phyloP scores from a whole-genome alignment of 495 filamentous ascomycete species.

The Talaromyces trachyspermus region DNA sequence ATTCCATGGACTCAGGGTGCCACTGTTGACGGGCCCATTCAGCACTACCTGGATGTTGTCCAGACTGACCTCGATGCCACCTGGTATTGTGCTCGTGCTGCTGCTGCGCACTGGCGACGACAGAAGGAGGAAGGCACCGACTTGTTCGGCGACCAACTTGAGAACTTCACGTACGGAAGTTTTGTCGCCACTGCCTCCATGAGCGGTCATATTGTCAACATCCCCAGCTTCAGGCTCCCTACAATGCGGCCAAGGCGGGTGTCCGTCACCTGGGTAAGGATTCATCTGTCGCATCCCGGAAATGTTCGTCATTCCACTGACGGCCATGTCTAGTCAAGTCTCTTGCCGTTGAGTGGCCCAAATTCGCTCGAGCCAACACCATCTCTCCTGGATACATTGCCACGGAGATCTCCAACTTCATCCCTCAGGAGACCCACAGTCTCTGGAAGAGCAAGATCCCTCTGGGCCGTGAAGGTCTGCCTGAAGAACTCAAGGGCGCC shows the following conservation, averaged over 20 bases:
- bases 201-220: constrained; percentile 37
- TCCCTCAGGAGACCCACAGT: constrained; percentile 18
- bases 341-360: constrained; percentile 28
- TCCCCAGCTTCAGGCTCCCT: constrained; percentile 37
- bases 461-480: constrained; percentile 17
- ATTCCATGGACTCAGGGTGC: constrained; percentile 65
- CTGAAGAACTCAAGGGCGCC: constrained; percentile 30
- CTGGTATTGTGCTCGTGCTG: constrained; percentile 73
- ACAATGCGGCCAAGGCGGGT: constrained; percentile 32
- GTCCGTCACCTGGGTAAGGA: constrained; percentile 22
- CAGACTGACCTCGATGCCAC: constrained; percentile 73
- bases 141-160: constrained; percentile 56
- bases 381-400: constrained; percentile 31
- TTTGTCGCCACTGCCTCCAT: constrained; percentile 38
- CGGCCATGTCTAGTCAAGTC: constrained; percentile 12
- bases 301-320: background rate
- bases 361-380: constrained; percentile 32
- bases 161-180: constrained; percentile 48
- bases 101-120: constrained; percentile 60
- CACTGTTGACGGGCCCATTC: constrained; percentile 56
- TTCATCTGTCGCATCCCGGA: background rate
- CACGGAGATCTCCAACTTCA: constrained; percentile 17
- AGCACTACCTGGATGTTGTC: constrained; percentile 62
- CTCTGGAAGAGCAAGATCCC: constrained; percentile 28
- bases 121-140: constrained; percentile 61